phyloP scores from a whole-genome alignment of 176 grass and related monocot species.

The Paspalum notatum region DNA sequence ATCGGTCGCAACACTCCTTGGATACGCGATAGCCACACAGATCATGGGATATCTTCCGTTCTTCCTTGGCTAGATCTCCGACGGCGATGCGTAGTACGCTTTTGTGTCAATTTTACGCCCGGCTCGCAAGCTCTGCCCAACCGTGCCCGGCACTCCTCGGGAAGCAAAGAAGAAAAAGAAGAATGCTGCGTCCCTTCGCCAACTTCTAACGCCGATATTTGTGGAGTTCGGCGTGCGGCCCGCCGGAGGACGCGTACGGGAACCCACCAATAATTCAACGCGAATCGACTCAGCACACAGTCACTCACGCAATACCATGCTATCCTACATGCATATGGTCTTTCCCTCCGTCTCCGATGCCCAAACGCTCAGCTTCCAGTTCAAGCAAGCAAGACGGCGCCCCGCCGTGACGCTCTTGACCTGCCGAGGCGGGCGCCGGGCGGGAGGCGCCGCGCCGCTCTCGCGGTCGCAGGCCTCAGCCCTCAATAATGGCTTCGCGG shows the following conservation, averaged over 20 bases:
- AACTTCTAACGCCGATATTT: background rate
- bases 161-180: too few relatives aligned
- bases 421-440: too few relatives aligned
- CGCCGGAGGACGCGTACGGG: background rate
- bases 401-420: too few relatives aligned
- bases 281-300: slow-evolving; percentile 37
- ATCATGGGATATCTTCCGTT: background rate
- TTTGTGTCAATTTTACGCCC: slow-evolving; percentile 40
- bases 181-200: background rate
- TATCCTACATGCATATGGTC: background rate
- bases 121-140: background rate
- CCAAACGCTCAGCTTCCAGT: background rate
- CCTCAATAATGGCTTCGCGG: slow-evolving; percentile 16
- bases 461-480: too few relatives aligned
- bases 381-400: too few relatives aligned
- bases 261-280: slow-evolving; percentile 6
- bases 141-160: slow-evolving; percentile 32
- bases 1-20: too few relatives aligned
- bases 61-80: slow-evolving; percentile 31
- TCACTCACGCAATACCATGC: background rate
- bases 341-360: background rate
- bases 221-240: background rate
- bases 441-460: too few relatives aligned
- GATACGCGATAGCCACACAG: too few relatives aligned
- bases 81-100: slow-evolving; percentile 36